These are phyloP conservation scores for Colletotrichum cordylinicola DNA, from an alignment of 2,329 filamentous ascomycete genomes.

Conservation along the genomic window DNA sequence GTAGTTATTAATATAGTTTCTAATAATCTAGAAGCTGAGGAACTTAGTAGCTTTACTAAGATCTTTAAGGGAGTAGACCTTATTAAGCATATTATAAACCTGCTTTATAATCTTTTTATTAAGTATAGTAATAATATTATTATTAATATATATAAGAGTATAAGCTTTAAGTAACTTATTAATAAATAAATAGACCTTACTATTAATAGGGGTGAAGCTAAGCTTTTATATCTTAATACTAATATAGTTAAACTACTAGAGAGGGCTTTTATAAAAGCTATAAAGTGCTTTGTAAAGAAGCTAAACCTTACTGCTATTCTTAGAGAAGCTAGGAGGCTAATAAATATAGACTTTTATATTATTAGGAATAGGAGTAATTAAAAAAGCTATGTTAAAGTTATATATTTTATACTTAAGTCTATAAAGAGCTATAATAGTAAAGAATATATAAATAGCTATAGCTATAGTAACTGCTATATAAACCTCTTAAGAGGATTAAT, in stretches of 20 bases:
- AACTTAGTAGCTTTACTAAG: background rate
- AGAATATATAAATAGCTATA: background rate
- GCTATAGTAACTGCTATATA: background rate
- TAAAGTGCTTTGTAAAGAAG: background rate
- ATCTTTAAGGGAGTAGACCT: background rate
- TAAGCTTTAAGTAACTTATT: background rate
- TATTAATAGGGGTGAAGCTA: background rate
- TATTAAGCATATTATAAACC: background rate
- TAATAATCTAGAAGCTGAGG: background rate
- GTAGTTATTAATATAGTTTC: background rate
- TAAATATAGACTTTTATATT: background rate
- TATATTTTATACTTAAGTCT: background rate
- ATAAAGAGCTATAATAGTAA: background rate
- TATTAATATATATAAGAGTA: background rate
- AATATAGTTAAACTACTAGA: background rate
- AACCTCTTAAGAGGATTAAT: background rate
- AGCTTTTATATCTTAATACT: background rate
- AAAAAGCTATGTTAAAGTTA: background rate
- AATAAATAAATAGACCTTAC: background rate
- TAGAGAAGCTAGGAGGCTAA: background rate
- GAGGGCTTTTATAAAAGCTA: background rate
- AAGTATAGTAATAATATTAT: background rate
- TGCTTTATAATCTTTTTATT: background rate
- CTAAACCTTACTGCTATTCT: background rate
- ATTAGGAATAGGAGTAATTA: background rate